Base-by-base conservation (phyloP, 2,329 filamentous ascomycete species). In the Calcarisporium arbuscula region DNA sequence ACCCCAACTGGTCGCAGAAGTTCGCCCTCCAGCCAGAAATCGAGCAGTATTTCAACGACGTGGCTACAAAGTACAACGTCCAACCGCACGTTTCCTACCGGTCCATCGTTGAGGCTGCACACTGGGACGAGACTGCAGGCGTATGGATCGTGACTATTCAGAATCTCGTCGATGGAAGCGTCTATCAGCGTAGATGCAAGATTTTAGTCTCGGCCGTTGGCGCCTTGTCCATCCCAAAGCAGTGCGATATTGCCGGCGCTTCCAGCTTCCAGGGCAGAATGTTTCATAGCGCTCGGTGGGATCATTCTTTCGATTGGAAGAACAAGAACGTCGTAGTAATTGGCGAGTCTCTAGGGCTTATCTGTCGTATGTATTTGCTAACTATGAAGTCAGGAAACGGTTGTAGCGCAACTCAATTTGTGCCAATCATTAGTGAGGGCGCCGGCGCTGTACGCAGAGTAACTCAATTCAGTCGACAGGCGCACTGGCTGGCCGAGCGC, bases 391-490 rank as follows among this genome's bases (percentile, higher is more conserved):
- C 6, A 52, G 49, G 51, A 6, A 53, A 53, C 3, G 51, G 51
- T 0, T 52, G 51, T 29, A 53, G 50, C 9, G 51, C 49, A 7
- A 52, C 47, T 0, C 50, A 53, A 23, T 20, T 44, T 7, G 41
- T 53, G 4, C 51, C 49, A 4, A 32, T 32, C n/a, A 45, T 53
- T 7, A 47, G 36, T n/a, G 34, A 38, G 0, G 44, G 43, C 4
- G 40, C 44, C 1, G 29, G 31, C 1, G 41, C 58, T 5, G 64
- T 57, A 8, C 56, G 51, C 15, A 58, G 54, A 17, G 50, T 69
- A 16, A 64, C 59, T 0, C 68, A 73, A 31, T 71, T 73, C 42
- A 60, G 53, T n/a, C 62, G 67, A 8, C 67, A 71, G 48, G 53
- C 68, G 5, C 70, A 73, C 39, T 73, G 64, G 53, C 53, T 73